Conservation (phyloP, 2,329 filamentous ascomycete genomes). For the Colletotrichum sp. region DNA sequence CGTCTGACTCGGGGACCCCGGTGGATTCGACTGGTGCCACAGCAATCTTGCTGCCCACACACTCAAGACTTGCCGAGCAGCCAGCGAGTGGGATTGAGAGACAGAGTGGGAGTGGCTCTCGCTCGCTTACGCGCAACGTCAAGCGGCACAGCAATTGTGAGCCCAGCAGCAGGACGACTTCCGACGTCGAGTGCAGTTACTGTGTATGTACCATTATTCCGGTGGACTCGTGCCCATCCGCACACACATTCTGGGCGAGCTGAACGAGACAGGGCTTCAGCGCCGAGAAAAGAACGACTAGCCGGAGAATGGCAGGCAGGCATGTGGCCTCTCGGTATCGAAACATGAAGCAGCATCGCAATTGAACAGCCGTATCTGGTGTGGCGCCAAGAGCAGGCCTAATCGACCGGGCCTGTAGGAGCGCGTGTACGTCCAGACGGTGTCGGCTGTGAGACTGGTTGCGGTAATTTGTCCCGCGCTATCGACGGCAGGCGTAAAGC, state of each 20-base stretch:
- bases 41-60: conserved; percentile 18
- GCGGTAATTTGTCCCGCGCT: conserved; percentile 21
- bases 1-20: conserved; percentile 19
- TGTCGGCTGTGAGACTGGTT: conserved; percentile 17
- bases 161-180: background rate
- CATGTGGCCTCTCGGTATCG: conserved; percentile 4
- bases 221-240: background rate
- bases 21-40: conserved; percentile 19
- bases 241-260: background rate
- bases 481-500: conserved; percentile 15
- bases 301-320: background rate
- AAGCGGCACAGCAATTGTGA: background rate
- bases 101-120: background rate
- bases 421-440: conserved; percentile 6
- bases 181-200: background rate
- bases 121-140: background rate
- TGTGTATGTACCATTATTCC: background rate
- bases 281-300: background rate
- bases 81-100: background rate
- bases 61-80: conserved; percentile 9
- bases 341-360: background rate
- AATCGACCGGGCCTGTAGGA: background rate
- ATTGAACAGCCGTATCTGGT: conserved; percentile 7
- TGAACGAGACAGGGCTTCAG: background rate
- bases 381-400: conserved; percentile 11